phyloP scores from a whole-genome alignment of 805 yeast species.

The Ogataea nitratoaversa region DNA sequence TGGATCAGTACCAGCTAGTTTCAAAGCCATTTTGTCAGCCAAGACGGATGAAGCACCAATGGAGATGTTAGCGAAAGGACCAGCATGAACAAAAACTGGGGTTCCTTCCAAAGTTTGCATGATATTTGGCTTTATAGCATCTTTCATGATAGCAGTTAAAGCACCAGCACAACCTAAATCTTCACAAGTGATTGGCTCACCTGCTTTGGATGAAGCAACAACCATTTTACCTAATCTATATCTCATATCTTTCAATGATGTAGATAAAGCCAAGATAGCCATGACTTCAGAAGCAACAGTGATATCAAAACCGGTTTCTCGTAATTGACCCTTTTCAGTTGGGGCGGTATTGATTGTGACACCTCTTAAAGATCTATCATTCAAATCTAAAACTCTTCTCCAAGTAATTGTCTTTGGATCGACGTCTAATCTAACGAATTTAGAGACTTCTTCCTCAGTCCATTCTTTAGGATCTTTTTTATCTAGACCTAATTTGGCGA shows the following conservation, averaged over 20 bases:
- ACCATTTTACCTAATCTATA: conserved; percentile 85
- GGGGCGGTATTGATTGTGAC: conserved; percentile 89
- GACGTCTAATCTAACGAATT: conserved; percentile 80
- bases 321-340: conserved; percentile 83
- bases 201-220: conserved; percentile 71
- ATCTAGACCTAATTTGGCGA: conserved; percentile 73
- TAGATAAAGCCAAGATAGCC: conserved; percentile 90
- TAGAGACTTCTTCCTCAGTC: conserved; percentile 67
- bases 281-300: conserved; percentile 94
- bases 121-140: conserved; percentile 91
- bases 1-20: conserved; percentile 70
- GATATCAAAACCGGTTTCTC: conserved; percentile 91
- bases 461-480: conserved; percentile 78
- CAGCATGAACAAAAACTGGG: conserved; percentile 96
- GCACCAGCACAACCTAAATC: conserved; percentile 97
- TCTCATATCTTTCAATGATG: conserved; percentile 77
- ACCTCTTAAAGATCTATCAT: conserved; percentile 87
- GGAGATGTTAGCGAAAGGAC: conserved; percentile 96
- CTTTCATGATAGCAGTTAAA: conserved; percentile 87
- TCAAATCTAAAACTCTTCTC: conserved; percentile 91
- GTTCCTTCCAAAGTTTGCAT: conserved; percentile 98
- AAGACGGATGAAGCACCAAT: conserved; percentile 94
- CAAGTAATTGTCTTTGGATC: conserved; percentile 88
- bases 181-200: conserved; percentile 87
- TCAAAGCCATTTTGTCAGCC: conserved; percentile 90